These are phyloP conservation scores for Boletus nobilissimus DNA, from an alignment of 1,284 basidiomycete genomes.

Conservation along the genomic window DNA sequence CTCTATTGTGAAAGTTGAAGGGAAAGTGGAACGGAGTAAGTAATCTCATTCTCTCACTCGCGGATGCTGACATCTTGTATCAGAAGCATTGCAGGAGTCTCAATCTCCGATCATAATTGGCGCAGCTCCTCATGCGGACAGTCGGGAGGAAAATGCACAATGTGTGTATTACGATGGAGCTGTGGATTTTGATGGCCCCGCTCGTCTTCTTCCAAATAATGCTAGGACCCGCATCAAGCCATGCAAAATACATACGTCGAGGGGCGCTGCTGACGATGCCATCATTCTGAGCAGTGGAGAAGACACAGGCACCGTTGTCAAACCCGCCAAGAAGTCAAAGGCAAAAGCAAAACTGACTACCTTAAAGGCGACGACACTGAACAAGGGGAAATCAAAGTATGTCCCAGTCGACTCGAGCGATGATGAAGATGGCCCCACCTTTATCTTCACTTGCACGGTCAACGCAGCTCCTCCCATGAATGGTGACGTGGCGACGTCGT, in stretches of 20 bases:
- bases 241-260: not conserved
- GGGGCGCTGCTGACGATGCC: not conserved
- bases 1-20: slow-evolving; percentile 1
- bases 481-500: too few species aligned
- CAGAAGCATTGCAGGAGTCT: slow-evolving; percentile 4
- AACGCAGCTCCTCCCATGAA: too few species aligned
- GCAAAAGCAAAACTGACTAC: not conserved
- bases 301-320: not conserved
- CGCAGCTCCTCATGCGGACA: not conserved
- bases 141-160: not conserved
- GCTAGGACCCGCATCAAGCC: not conserved
- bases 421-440: too few species aligned
- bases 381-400: slow-evolving; percentile 1
- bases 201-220: not conserved
- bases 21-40: too few species aligned
- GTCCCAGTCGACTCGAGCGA: not conserved
- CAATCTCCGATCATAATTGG: slow-evolving; percentile 10
- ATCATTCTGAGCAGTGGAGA: too few species aligned
- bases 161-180: not conserved
- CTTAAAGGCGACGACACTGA: not conserved
- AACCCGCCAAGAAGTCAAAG: not conserved
- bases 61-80: not conserved
- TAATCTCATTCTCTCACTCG: not conserved
- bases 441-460: too few species aligned
- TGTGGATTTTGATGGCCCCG: slow-evolving; percentile 1